Evolutionary conservation across 345 rosid species (phyloP).

Genomic region (Brassica cretica): DNA sequence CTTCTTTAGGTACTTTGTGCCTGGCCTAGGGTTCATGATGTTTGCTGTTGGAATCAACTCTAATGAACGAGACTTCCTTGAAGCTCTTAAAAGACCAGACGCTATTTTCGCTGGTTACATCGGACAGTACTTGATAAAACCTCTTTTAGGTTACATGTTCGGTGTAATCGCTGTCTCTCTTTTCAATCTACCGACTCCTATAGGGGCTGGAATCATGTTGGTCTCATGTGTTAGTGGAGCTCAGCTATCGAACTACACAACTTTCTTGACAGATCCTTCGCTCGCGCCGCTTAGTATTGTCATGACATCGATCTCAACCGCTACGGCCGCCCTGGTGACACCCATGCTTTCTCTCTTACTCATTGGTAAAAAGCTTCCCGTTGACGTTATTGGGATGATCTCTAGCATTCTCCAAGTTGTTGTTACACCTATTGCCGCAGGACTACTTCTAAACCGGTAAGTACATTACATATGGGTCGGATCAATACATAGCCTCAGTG

Average conservation of each 20-base stretch:
- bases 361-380: slow-evolving; percentile 81
- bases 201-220: slow-evolving; percentile 97
- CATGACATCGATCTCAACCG: slow-evolving; percentile 94
- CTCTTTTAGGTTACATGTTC: slow-evolving; percentile 77
- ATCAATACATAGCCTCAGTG: not conserved
- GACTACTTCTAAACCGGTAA: slow-evolving; percentile 77
- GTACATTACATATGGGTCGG: not conserved
- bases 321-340: slow-evolving; percentile 74
- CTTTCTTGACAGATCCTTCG: slow-evolving; percentile 80
- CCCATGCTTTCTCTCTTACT: slow-evolving; percentile 82
- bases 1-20: slow-evolving; percentile 75
- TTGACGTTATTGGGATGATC: slow-evolving; percentile 91
- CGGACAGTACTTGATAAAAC: slow-evolving; percentile 84
- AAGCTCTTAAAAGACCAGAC: slow-evolving; percentile 75
- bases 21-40: slow-evolving; percentile 94
- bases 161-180: slow-evolving; percentile 60
- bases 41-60: slow-evolving; percentile 96
- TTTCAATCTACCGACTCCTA: slow-evolving; percentile 68
- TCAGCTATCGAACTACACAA: slow-evolving; percentile 90
- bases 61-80: slow-evolving; percentile 77
- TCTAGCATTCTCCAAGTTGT: slow-evolving; percentile 90
- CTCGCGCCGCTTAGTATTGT: slow-evolving; percentile 89
- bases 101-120: slow-evolving; percentile 74
- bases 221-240: slow-evolving; percentile 97
- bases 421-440: slow-evolving; percentile 73